Evolutionary conservation across 192 early-diverging fungal genomes (phyloP).

Genomic region (Endogone sp.): DNA sequence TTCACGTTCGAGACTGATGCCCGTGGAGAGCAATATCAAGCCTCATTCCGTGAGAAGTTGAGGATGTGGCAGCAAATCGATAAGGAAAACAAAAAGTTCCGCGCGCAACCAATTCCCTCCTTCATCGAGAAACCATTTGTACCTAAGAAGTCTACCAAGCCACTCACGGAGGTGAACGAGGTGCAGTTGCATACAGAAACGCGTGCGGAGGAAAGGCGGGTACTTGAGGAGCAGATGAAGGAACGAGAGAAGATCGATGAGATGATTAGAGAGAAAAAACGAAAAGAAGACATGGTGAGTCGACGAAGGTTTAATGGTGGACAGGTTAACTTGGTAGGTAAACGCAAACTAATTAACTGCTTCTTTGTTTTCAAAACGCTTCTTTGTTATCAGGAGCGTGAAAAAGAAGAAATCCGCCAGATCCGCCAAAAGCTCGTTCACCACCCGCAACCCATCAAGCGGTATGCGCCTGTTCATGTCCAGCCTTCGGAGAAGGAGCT

Average conservation of each 20-base stretch:
- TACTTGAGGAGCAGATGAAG: conserved; percentile 44
- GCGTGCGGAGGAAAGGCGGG: conserved; percentile 51
- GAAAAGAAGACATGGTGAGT: background rate
- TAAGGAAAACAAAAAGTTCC: conserved; percentile 4
- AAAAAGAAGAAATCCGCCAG: background rate
- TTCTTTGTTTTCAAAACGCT: no score
- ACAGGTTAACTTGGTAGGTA: background rate
- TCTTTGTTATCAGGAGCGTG: background rate
- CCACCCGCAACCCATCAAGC: background rate
- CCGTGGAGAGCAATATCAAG: conserved; percentile 38
- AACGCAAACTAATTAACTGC: no score
- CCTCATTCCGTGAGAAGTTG: conserved; percentile 35
- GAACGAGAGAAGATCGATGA: background rate
- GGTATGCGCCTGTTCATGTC: background rate
- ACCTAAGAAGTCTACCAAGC: conserved; percentile 49
- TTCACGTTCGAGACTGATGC: conserved; percentile 51
- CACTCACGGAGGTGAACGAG: conserved; percentile 45
- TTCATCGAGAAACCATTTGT: conserved; percentile 45
- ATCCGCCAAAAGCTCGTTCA: background rate
- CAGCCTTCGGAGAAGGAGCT: background rate
- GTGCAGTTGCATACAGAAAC: conserved; percentile 43
- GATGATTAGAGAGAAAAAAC: background rate
- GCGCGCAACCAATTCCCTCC: conserved; percentile 44
- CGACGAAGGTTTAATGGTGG: background rate
- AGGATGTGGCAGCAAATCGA: conserved; percentile 33